phyloP scores from a whole-genome alignment of 441 rosid species.

The Geranium incanum region DNA sequence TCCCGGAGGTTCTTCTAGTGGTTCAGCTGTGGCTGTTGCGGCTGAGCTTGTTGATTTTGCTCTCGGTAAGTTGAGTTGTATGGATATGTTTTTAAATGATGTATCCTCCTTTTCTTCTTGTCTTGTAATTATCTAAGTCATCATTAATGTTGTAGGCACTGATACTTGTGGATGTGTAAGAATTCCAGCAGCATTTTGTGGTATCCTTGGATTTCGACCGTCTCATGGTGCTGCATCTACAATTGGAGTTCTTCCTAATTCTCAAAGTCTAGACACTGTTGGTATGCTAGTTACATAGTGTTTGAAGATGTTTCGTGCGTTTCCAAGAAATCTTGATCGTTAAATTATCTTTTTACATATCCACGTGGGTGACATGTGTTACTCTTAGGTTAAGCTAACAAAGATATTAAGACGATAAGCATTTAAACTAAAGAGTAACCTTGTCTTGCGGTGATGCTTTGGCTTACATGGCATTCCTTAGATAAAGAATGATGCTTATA shows the following conservation, averaged over 20 bases:
- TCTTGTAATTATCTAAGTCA: slow-evolving; percentile 5
- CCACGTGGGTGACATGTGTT: background rate
- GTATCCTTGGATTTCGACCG: slow-evolving; percentile 77
- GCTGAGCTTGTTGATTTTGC: slow-evolving; percentile 83
- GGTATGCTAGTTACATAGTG: slow-evolving; percentile 41
- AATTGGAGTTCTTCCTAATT: slow-evolving; percentile 66
- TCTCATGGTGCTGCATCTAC: slow-evolving; percentile 75
- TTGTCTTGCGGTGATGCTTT: background rate
- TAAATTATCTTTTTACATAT: slow-evolving; percentile 5
- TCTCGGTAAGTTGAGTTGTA: slow-evolving; percentile 45
- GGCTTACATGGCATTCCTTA: background rate
- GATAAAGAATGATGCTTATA: background rate
- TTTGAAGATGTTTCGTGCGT: slow-evolving; percentile 14
- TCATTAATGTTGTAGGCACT: slow-evolving; percentile 44
- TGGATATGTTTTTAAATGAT: slow-evolving; percentile 6
- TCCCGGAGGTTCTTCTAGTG: slow-evolving; percentile 94
- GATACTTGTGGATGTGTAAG: slow-evolving; percentile 76
- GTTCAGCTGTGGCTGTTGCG: slow-evolving; percentile 88
- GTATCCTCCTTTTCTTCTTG: background rate
- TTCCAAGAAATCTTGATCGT: background rate
- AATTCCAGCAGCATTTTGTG: slow-evolving; percentile 87
- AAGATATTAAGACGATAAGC: background rate
- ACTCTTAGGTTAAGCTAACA: background rate
- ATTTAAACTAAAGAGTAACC: background rate
- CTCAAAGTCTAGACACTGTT: slow-evolving; percentile 76